Evolutionary conservation across 495 filamentous ascomycete species (phyloP).

Genomic region (Platismatia glauca): DNA sequence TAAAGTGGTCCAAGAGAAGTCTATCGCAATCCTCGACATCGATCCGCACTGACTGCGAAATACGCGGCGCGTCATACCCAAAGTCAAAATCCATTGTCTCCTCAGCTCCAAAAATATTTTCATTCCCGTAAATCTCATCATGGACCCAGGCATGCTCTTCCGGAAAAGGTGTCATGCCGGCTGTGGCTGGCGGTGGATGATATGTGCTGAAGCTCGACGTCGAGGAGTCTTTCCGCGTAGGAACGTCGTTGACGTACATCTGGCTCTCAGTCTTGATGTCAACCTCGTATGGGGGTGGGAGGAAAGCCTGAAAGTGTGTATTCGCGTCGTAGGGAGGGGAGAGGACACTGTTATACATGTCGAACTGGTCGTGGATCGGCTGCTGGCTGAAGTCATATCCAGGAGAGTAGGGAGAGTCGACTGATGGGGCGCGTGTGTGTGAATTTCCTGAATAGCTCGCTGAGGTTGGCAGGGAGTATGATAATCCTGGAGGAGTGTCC

Average conservation of each 20-base stretch:
- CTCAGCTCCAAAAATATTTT: constrained; percentile 35
- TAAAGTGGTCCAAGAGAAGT: constrained; percentile 82
- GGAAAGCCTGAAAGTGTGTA: constrained; percentile 42
- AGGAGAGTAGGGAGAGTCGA: constrained; percentile 67
- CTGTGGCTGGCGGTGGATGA: constrained; percentile 60
- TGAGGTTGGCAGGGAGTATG: constrained; percentile 72
- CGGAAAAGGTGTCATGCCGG: constrained; percentile 54
- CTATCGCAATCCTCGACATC: constrained; percentile 85
- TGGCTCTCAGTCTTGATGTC: constrained; percentile 94
- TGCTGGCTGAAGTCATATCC: constrained; percentile 67
- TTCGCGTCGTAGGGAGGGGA: constrained; percentile 32
- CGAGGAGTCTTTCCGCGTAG: constrained; percentile 70
- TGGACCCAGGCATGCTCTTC: constrained; percentile 63
- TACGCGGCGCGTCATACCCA: constrained; percentile 51
- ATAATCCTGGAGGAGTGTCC: constrained; percentile 66
- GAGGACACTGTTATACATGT: constrained; percentile 43
- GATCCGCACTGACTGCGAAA: constrained; percentile 58
- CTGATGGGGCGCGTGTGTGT: constrained; percentile 62
- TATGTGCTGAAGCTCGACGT: constrained; percentile 82
- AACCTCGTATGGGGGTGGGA: constrained; percentile 69
- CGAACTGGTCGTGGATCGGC: constrained; percentile 46
- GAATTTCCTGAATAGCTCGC: constrained; percentile 64
- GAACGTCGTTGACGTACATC: constrained; percentile 87
- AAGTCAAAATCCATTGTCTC: constrained; percentile 63
- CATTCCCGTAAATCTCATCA: constrained; percentile 60